Conservation (phyloP, 1,284 basidiomycete genomes). For the Leccinum subrobustum region DNA sequence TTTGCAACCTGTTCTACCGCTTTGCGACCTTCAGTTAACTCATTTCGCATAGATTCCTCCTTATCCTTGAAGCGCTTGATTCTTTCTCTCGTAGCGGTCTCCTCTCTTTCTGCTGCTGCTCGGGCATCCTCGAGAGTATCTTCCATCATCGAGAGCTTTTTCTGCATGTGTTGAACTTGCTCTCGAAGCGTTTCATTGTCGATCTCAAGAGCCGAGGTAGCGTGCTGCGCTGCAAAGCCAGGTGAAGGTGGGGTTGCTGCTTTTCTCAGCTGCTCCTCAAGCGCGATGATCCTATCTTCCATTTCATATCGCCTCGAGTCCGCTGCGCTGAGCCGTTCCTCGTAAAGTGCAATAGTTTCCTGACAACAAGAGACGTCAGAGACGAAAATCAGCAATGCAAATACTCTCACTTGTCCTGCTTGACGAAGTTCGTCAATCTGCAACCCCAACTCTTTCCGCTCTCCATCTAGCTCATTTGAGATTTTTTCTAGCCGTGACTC, state of each 20-base stretch:
- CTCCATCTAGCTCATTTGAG: slow-evolving; percentile 56
- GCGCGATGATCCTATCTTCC: slow-evolving; percentile 62
- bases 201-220: slow-evolving; percentile 74
- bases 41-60: slow-evolving; percentile 70
- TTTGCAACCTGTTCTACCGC: slow-evolving; percentile 64
- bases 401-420: slow-evolving; percentile 72
- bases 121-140: slow-evolving; percentile 84
- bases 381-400: slow-evolving; percentile 5
- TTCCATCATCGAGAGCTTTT: slow-evolving; percentile 74
- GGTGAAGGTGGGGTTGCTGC: slow-evolving; percentile 40
- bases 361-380: slow-evolving; percentile 30
- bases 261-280: slow-evolving; percentile 56
- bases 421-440: slow-evolving; percentile 81
- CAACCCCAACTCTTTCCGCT: slow-evolving; percentile 59
- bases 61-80: slow-evolving; percentile 74
- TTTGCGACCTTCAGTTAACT: slow-evolving; percentile 60
- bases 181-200: slow-evolving; percentile 91
- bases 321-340: slow-evolving; percentile 75
- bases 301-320: slow-evolving; percentile 78
- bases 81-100: slow-evolving; percentile 61
- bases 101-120: slow-evolving; percentile 71
- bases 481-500: slow-evolving; percentile 49
- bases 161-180: slow-evolving; percentile 83
- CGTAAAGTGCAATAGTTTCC: slow-evolving; percentile 92
- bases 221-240: slow-evolving; percentile 38